These are phyloP conservation scores for Glycine tomentella DNA, from an alignment of 306 rosid species.

Conservation along the genomic window DNA sequence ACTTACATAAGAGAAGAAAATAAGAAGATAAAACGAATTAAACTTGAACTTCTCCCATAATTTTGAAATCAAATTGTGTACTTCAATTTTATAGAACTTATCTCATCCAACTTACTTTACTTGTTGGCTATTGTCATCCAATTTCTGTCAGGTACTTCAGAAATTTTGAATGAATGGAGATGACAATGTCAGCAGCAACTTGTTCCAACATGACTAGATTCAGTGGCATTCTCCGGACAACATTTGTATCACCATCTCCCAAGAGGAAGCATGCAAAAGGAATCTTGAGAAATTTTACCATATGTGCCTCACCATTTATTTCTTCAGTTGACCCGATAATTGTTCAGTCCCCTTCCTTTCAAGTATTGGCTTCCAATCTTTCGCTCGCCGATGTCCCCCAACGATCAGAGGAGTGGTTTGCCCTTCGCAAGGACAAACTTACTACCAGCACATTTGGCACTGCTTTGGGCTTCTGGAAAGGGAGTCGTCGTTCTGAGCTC, in stretches of 20 bases:
- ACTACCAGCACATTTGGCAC: constrained; percentile 96
- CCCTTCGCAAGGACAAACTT: constrained; percentile 88
- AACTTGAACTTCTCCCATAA: not conserved
- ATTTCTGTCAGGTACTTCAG: too few species aligned
- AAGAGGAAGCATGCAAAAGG: constrained; percentile 44
- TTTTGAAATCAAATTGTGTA: not conserved
- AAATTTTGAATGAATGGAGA: too few species aligned
- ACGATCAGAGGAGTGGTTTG: constrained; percentile 95
- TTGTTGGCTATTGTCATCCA: too few species aligned
- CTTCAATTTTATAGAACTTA: too few species aligned
- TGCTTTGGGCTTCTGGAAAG: constrained; percentile 94
- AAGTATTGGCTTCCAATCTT: constrained; percentile 56
- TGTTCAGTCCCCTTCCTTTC: constrained; percentile 50
- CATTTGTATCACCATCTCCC: constrained; percentile 43
- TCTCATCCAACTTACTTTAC: too few species aligned
- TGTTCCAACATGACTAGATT: constrained; percentile 55
- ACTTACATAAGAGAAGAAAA: not conserved
- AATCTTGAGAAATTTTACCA: constrained; percentile 51
- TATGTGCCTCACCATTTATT: constrained; percentile 36
- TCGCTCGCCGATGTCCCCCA: constrained; percentile 68
- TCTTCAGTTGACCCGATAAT: constrained; percentile 46
- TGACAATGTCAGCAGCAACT: not conserved
- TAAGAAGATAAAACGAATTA: not conserved
- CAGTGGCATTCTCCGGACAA: constrained; percentile 46
- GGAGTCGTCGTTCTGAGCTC: constrained; percentile 75